Evolutionary conservation across 2,329 filamentous ascomycete species (phyloP).

Genomic region (Monilinia fructicola): DNA sequence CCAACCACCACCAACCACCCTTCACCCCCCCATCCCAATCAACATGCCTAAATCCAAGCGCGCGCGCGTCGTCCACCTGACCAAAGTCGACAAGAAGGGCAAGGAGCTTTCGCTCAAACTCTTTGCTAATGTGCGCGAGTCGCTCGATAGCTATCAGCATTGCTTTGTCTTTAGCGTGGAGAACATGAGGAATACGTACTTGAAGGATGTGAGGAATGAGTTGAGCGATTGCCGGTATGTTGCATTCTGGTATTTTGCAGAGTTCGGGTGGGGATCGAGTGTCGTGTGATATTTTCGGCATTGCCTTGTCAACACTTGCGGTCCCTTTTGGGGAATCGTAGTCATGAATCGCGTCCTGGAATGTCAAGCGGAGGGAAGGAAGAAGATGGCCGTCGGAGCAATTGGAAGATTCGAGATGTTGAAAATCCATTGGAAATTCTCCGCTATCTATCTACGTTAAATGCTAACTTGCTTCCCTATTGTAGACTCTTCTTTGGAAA

Average conservation of each 20-base stretch:
- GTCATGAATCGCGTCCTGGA: background rate
- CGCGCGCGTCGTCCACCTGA: constrained; percentile 82
- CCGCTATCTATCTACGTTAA: no score
- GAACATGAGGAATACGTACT: constrained; percentile 97
- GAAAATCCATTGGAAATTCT: background rate
- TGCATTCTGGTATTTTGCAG: background rate
- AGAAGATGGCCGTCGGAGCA: background rate
- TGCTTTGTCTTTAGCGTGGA: constrained; percentile 92
- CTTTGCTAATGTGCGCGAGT: constrained; percentile 83
- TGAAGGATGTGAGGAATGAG: constrained; percentile 86
- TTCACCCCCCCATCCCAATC: background rate
- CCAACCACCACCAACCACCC: background rate
- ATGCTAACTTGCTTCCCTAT: background rate
- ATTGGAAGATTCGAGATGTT: background rate
- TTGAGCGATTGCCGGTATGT: constrained; percentile 79
- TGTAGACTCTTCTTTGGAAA: constrained; percentile 94
- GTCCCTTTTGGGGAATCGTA: background rate
- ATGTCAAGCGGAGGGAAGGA: background rate
- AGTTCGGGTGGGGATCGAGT: background rate
- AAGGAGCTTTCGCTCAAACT: constrained; percentile 86
- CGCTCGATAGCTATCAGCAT: constrained; percentile 80
- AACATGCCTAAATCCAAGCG: constrained; percentile 96
- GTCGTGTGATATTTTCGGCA: background rate
- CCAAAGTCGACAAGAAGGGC: constrained; percentile 88
- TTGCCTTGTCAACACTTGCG: background rate